Evolutionary conservation across 805 yeast species (phyloP).

Genomic region (Pichia ethanolica): DNA sequence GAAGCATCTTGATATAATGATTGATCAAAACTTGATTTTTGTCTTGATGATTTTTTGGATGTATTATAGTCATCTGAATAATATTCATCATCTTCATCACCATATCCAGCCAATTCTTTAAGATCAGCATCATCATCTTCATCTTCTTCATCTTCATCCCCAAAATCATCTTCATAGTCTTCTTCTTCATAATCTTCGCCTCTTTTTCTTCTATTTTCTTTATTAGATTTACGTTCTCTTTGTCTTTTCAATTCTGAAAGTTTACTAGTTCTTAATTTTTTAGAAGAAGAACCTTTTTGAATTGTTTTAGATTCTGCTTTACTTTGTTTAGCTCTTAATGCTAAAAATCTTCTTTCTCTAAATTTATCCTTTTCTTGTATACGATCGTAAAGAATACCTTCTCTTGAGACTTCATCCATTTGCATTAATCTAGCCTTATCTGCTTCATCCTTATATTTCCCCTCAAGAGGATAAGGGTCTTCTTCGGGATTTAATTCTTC

Average conservation of each 20-base stretch:
- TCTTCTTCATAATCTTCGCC: conserved; percentile 3
- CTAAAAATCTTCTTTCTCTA: conserved; percentile 76
- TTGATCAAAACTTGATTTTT: conserved; percentile 31
- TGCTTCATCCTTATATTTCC: conserved; percentile 75
- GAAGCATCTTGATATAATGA: conserved; percentile 36
- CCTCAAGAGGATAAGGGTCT: conserved; percentile 87
- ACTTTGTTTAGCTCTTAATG: conserved; percentile 67
- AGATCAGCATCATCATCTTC: conserved; percentile 29
- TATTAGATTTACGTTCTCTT: conserved; percentile 26
- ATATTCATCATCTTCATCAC: conserved; percentile 26
- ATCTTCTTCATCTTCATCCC: conserved; percentile 31
- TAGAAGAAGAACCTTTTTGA: conserved; percentile 22
- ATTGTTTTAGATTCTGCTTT: conserved; percentile 30
- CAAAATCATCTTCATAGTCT: conserved; percentile 29
- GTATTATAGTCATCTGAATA: conserved; percentile 18
- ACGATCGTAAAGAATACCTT: conserved; percentile 84
- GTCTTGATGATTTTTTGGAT: conserved; percentile 25
- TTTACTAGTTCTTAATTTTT: conserved; percentile 27
- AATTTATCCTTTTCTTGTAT: conserved; percentile 85
- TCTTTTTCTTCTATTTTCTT: conserved; percentile 9
- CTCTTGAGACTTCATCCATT: conserved; percentile 90
- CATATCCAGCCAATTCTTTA: conserved; percentile 1
- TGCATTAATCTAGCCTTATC: conserved; percentile 61
- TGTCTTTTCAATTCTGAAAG: conserved; percentile 30
- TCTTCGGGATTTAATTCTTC: conserved; percentile 31